Conservation (phyloP, 1,284 basidiomycete genomes). For the Schizophyllum amplum region DNA sequence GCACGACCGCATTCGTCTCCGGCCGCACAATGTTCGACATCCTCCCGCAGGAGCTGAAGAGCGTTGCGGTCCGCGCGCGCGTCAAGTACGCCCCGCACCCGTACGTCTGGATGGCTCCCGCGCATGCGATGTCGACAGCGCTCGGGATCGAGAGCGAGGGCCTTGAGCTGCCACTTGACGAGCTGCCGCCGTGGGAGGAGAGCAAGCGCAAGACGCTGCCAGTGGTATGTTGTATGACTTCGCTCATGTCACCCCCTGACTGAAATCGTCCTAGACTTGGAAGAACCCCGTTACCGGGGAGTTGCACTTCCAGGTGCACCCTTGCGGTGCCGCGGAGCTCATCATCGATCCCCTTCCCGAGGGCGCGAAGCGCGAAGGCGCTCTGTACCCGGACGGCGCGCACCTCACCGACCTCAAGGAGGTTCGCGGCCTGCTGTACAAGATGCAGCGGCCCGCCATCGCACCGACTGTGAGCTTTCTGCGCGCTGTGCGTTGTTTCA, state of each 20-base stretch:
- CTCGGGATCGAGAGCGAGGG: conserved; percentile 75
- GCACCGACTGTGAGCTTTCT: conserved; percentile 43
- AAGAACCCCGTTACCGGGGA: conserved; percentile 76
- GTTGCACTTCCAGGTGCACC: conserved; percentile 75
- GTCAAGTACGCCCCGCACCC: conserved; percentile 66
- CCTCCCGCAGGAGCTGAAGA: conserved; percentile 68
- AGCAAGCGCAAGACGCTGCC: conserved; percentile 63
- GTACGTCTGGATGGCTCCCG: conserved; percentile 81
- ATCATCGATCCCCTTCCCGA: conserved; percentile 56
- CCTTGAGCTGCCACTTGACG: conserved; percentile 51
- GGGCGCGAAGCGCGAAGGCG: conserved; percentile 38
- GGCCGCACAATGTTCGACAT: conserved; percentile 85
- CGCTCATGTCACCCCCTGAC: not conserved
- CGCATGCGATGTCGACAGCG: conserved; percentile 64
- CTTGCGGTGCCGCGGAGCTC: conserved; percentile 52
- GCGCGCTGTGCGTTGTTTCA: not conserved
- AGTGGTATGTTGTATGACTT: conserved; percentile 22
- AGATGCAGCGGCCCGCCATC: conserved; percentile 77
- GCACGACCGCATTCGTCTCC: conserved; percentile 79
- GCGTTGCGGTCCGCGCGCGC: conserved; percentile 69
- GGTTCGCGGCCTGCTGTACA: conserved; percentile 68
- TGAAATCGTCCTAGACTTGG: conserved; percentile 46
- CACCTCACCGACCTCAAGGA: conserved; percentile 61
- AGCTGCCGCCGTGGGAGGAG: conserved; percentile 72
- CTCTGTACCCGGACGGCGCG: conserved; percentile 70